Conservation (phyloP, 2,329 filamentous ascomycete species). For the Penicillium brasilianum region DNA sequence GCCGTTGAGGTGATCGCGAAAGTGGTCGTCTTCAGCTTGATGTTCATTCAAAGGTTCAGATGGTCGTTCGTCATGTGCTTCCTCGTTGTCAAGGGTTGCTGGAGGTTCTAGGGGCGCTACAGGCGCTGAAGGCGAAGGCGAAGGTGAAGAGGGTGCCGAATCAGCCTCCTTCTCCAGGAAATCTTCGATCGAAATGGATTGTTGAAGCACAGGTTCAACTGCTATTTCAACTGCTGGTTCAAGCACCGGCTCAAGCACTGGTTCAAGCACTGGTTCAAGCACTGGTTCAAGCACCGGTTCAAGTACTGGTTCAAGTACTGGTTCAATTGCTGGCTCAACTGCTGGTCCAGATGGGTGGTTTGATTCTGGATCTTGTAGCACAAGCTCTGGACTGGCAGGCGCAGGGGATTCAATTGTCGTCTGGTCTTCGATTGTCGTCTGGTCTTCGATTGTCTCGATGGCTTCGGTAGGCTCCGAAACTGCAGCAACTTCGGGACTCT, state of each 20-base stretch:
- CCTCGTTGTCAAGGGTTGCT: conserved; percentile 18
- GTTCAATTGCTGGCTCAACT: conserved; percentile 9
- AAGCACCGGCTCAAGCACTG: too few relatives aligned
- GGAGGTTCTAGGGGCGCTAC: conserved; percentile 15
- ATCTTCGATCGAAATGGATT: conserved; percentile 11
- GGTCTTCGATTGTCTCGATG: conserved; percentile 25
- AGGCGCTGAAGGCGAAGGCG: neutral
- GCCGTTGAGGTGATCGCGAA: neutral
- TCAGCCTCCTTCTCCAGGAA: neutral
- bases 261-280: conserved; percentile 9
- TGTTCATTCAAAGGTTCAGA: conserved; percentile 19
- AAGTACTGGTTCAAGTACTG: too few relatives aligned
- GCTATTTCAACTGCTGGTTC: too few relatives aligned
- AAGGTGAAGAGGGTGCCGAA: neutral
- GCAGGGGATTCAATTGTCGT: conserved; percentile 32
- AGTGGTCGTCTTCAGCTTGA: conserved; percentile 17
- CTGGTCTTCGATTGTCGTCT: conserved; percentile 34
- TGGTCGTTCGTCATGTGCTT: conserved; percentile 7
- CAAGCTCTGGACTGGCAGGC: conserved; percentile 26
- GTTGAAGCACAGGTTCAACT: neutral
- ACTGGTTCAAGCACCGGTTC: conserved; percentile 6
- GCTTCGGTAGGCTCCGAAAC: conserved; percentile 1
- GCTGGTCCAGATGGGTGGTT: conserved; percentile 19
- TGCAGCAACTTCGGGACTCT: conserved; percentile 37
- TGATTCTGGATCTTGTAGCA: conserved; percentile 29